phyloP scores from a whole-genome alignment of 805 yeast species.

The Saccharomycopsis schoenii region DNA sequence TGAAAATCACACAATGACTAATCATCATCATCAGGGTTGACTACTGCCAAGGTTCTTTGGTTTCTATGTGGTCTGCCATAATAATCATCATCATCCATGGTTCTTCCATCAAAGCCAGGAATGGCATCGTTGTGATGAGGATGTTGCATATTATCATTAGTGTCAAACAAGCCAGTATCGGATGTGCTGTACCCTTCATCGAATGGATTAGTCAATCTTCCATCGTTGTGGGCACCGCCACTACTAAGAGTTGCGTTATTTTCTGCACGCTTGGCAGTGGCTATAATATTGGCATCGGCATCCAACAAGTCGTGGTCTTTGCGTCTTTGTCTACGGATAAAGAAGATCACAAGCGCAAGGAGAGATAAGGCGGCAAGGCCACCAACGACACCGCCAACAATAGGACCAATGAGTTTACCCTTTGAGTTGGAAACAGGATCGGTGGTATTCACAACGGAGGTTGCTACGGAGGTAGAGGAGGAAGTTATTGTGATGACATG shows the following conservation, averaged over 20 bases:
- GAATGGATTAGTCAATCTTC: slow-evolving; percentile 17
- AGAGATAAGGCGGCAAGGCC: slow-evolving; percentile 17
- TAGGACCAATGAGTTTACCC: slow-evolving; percentile 16
- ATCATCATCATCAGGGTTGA: slow-evolving; percentile 14
- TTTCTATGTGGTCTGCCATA: not conserved
- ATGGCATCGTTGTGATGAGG: not conserved
- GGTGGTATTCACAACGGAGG: slow-evolving; percentile 13
- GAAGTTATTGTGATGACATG: slow-evolving; percentile 15
- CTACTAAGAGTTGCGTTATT: slow-evolving; percentile 1
- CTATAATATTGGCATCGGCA: slow-evolving; percentile 19
- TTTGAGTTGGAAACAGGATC: slow-evolving; percentile 4
- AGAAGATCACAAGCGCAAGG: slow-evolving; percentile 15
- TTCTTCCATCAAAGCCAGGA: slow-evolving; percentile 2
- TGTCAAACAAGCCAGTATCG: slow-evolving; percentile 1
- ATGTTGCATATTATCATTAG: not conserved
- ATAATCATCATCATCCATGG: slow-evolving; percentile 1
- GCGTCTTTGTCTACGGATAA: slow-evolving; percentile 17
- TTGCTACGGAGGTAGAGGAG: slow-evolving; percentile 14
- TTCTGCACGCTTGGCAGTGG: slow-evolving; percentile 15
- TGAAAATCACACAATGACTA: not conserved
- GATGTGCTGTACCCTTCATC: slow-evolving; percentile 16
- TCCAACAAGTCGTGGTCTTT: slow-evolving; percentile 19
- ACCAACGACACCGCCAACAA: slow-evolving; percentile 19
- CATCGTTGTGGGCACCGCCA: not conserved
- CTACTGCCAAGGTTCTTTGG: slow-evolving; percentile 13